phyloP scores from a whole-genome alignment of 768 basidiomycete genomes.

The Mycena indigotica region DNA sequence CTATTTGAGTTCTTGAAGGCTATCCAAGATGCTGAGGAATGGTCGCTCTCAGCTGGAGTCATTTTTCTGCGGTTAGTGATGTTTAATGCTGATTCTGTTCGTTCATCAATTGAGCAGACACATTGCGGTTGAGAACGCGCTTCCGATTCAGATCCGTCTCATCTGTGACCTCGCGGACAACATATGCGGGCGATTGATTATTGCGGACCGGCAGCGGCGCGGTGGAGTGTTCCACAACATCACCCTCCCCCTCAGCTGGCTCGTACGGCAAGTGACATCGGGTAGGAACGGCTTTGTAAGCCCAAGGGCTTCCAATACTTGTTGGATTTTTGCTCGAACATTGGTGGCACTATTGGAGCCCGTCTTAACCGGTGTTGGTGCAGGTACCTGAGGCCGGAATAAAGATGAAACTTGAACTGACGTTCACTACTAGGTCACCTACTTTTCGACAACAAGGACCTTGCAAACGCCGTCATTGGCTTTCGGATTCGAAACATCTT shows the following conservation, averaged over 20 bases:
- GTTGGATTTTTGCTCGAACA: constrained; percentile 16
- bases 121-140: constrained; percentile 33
- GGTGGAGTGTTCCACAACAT: constrained; percentile 44
- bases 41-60: constrained; percentile 38
- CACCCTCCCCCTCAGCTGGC: constrained; percentile 59
- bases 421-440: constrained; percentile 28
- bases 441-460: constrained; percentile 28
- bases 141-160: constrained; percentile 47
- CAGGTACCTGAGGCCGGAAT: constrained; percentile 31
- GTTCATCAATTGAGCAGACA: constrained; percentile 37
- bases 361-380: constrained; percentile 31
- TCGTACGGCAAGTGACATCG: constrained; percentile 29
- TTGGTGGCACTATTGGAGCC: constrained; percentile 30
- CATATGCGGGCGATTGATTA: constrained; percentile 43
- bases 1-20: constrained; percentile 34
- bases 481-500: constrained; percentile 38
- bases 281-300: constrained; percentile 10
- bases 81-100: neutral
- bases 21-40: constrained; percentile 30
- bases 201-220: constrained; percentile 33
- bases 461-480: constrained; percentile 18
- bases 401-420: neutral
- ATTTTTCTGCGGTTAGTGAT: constrained; percentile 42
- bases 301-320: constrained; percentile 7
- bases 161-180: constrained; percentile 56